Conservation (phyloP, 805 yeast species). For the Candida maesae region DNA sequence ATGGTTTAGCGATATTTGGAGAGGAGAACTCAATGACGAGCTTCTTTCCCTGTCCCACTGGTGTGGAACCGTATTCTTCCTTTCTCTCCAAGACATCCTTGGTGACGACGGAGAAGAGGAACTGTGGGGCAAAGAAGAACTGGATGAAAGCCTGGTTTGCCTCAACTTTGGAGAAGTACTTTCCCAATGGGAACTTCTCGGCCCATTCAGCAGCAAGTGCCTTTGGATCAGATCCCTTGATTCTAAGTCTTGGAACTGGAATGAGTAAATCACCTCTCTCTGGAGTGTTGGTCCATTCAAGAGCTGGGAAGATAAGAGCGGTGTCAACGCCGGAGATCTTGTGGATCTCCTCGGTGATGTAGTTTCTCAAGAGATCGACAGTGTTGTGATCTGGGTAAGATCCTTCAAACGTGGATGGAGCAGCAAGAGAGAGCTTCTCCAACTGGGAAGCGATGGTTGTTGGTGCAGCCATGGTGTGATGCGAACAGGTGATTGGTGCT, state of each 20-base stretch:
- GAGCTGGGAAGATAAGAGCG: slow-evolving; percentile 69
- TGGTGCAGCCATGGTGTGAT: slow-evolving; percentile 24
- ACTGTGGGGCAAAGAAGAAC: slow-evolving; percentile 70
- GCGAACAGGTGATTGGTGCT: background rate
- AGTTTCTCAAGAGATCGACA: slow-evolving; percentile 85
- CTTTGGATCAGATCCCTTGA: slow-evolving; percentile 77
- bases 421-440: slow-evolving; percentile 31
- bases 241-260: slow-evolving; percentile 89
- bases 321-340: slow-evolving; percentile 69
- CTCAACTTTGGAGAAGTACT: slow-evolving; percentile 62
- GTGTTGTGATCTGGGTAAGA: slow-evolving; percentile 78
- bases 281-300: slow-evolving; percentile 80
- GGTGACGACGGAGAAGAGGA: slow-evolving; percentile 64
- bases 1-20: slow-evolving; percentile 98
- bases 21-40: slow-evolving; percentile 88
- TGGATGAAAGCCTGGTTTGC: slow-evolving; percentile 91
- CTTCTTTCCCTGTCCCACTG: slow-evolving; percentile 68
- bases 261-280: slow-evolving; percentile 92
- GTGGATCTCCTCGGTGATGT: slow-evolving; percentile 75
- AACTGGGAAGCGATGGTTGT: slow-evolving; percentile 30
- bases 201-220: slow-evolving; percentile 77
- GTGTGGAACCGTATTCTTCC: slow-evolving; percentile 64
- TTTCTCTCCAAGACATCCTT: slow-evolving; percentile 63
- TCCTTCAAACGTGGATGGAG: slow-evolving; percentile 47
- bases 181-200: slow-evolving; percentile 66